Base-by-base conservation (phyloP, 169 alveolate genomes). In the Plasmodium malariae region DNA sequence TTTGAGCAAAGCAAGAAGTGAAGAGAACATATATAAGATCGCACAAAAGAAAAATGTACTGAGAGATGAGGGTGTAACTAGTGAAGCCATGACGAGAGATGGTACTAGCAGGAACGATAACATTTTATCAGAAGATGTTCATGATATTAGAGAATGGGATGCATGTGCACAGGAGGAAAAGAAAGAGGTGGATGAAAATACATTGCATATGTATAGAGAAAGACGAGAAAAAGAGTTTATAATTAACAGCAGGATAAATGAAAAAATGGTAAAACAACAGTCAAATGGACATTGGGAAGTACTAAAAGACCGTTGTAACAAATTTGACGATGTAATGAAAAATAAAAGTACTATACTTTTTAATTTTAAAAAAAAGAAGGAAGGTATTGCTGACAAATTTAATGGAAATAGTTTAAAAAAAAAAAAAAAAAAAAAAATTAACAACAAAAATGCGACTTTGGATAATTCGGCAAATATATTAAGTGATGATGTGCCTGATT, bases 341-440 rank as follows among this genome's bases (percentile, higher is more conserved):
- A n/a, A 30, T 30, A 36, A 32, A 63, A n/a, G 12, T 63, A 0
- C 9, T 30, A 28, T 30, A 1, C 24, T 62, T 34, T 62, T 4
- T 34, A 32, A 30, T 1, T 62, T 62, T 26, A 62, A 34, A 12
- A 30, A 12, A 6, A 60, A 60, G 14, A 34, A 1, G 9, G 48
- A 62, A 62, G 72, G 51, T 26, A 34, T 34, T 17, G 73, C 32
- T 9, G 28, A 63, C 49, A 63, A 63, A n/a, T 34, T 63, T 63
- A 63, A 63, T n/a, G 32, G 67, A 28, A 49, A 49, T 1, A 11
- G 19, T 4, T 28, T 11, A 14, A 30, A 48, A 3, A 63, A 7
- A 17, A 70, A 28, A 11, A 17, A 9, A 3, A 32, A 30, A 9
- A 70, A 12, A 7, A 49, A 28, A 0, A 26, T 17, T 36, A 40